These are phyloP conservation scores for Sporothrix humicola DNA, from an alignment of 2,329 filamentous ascomycete genomes.

Conservation along the genomic window DNA sequence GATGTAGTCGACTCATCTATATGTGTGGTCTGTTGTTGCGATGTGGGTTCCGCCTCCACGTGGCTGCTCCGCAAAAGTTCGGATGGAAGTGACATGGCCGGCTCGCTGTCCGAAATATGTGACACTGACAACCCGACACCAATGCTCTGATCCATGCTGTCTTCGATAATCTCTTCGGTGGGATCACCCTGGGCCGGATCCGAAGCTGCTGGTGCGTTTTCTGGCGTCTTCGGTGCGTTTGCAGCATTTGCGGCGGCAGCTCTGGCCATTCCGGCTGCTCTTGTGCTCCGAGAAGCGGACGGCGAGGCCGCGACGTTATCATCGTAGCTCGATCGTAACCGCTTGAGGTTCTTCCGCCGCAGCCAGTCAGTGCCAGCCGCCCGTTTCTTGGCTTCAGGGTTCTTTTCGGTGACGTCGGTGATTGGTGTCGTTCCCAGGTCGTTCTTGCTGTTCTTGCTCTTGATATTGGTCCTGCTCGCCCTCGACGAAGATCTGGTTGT, in stretches of 20 bases:
- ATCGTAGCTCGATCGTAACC: constrained; percentile 23
- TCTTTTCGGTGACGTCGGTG: constrained; percentile 40
- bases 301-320: constrained; percentile 25
- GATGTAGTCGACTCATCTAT: neutral
- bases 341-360: constrained; percentile 34
- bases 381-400: constrained; percentile 27
- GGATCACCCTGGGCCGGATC: neutral
- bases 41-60: neutral
- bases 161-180: neutral
- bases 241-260: neutral
- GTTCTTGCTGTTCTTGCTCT: neutral
- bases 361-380: constrained; percentile 33
- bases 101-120: constrained; percentile 14
- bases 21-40: no score
- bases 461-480: no score
- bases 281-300: constrained; percentile 19
- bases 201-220: neutral
- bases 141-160: neutral
- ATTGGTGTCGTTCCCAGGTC: constrained; percentile 23
- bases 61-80: neutral
- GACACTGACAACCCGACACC: neutral
- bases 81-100: constrained; percentile 16
- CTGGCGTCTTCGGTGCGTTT: neutral
- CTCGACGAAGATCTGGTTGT: neutral
- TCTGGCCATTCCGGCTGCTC: neutral